Evolutionary conservation across 2,329 filamentous ascomycete genomes (phyloP), one percentile per base, ranked within the genome.

Genomic region (Malbranchea cinnamomea): DNA sequence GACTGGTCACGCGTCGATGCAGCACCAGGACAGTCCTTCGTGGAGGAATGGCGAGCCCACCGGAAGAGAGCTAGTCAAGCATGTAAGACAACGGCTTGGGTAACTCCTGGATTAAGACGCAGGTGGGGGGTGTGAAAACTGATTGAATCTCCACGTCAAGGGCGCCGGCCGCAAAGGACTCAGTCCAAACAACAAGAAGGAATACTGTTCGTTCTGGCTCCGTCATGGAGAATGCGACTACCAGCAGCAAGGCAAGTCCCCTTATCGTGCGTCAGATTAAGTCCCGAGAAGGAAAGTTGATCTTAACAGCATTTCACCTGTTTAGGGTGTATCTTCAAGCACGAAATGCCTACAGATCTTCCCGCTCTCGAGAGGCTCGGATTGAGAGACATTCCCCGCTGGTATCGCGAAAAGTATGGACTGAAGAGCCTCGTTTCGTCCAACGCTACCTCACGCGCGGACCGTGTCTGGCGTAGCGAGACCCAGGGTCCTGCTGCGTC

Each of bases 181-280:
- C 10, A 22, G 20, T 22, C 7, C 10, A 13, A 21, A 6, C 34
- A 33, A 18, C 13, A 41, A 39, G 24, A 41, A 41, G 14, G 36
- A 41, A 30, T 41, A 34, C 20, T 41, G 38, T 28, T 81, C 83
- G 35, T 82, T 87, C 53, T 94, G 84, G 84, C 76, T 93, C 32
- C 75, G 81, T 43, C 76, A 79, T 35, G 84, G 83, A 12, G 72
- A 80, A 24, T 94, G 85, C 50, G 78, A 78, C 37, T 94, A 82
- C 51, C 74, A 69, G 3, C 81, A 91, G 50, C 76, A 85, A 46
- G 84, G 56, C 52, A 41, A 32, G 44, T 34, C 8, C 5, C 11
- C 12, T 26, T 14, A 4, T 11, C 5, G 28, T 7, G 6, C 12
- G 11, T 10, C 34, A 9, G 15, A 26, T 26, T 23, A n/a, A n/a